Conservation (phyloP, 306 rosid genomes). For the Prunus kanzakura region DNA sequence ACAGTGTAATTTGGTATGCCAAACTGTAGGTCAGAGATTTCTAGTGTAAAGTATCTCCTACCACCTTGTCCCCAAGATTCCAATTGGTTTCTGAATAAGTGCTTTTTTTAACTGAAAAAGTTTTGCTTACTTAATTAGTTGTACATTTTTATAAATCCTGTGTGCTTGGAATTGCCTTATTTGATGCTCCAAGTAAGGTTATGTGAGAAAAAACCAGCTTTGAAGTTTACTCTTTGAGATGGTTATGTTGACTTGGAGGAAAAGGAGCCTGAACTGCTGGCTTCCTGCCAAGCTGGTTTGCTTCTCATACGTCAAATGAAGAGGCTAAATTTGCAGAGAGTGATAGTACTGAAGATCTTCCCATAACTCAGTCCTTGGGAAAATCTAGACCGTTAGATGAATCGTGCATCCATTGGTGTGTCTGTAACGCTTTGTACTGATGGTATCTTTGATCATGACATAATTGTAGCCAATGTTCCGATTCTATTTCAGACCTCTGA, state of each 20-base stretch:
- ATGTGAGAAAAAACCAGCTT: neutral
- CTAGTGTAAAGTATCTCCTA: too few species aligned
- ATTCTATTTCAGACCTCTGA: conserved; percentile 58
- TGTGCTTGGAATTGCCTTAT: neutral
- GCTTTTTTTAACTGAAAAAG: neutral
- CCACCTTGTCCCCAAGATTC: too few species aligned
- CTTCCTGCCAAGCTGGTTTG: conserved; percentile 52
- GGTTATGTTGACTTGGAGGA: conserved; percentile 30
- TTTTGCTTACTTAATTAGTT: neutral
- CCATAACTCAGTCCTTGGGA: conserved; percentile 30
- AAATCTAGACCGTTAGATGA: conserved; percentile 26
- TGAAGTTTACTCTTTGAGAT: neutral
- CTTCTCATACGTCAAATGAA: conserved; percentile 80
- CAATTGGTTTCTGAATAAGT: neutral
- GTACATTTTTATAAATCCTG: neutral
- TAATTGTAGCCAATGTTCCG: neutral
- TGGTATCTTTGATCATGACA: neutral
- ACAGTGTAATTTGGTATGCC: neutral
- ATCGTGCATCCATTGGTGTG: conserved; percentile 15
- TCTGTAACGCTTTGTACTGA: neutral
- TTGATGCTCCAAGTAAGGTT: neutral
- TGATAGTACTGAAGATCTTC: conserved; percentile 29
- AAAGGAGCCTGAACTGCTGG: conserved; percentile 95
- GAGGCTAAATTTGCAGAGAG: conserved; percentile 43
- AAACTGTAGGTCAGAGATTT: neutral